These are phyloP conservation scores for Gaeumannomyces sp. DNA, from an alignment of 2,329 filamentous ascomycete species.

Conservation along the genomic window DNA sequence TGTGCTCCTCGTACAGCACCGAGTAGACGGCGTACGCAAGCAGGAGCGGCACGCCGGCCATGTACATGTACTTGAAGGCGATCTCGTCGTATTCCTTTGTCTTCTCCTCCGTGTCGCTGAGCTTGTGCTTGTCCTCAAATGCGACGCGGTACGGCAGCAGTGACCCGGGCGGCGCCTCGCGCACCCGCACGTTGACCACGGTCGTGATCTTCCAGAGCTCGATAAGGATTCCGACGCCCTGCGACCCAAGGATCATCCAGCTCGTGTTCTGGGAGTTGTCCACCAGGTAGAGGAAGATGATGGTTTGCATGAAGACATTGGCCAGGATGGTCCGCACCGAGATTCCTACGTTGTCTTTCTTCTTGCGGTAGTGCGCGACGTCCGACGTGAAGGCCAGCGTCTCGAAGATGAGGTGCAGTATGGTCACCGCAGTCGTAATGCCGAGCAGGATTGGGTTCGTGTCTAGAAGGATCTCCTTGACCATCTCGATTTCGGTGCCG, in stretches of 20 bases:
- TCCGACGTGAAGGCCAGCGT: slow-evolving; percentile 96
- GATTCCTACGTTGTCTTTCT: slow-evolving; percentile 98
- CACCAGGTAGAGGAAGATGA: slow-evolving; percentile 94
- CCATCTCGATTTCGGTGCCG: slow-evolving; percentile 90
- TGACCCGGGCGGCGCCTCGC: slow-evolving; percentile 60
- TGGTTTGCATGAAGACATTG: slow-evolving; percentile 93
- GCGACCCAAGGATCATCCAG: slow-evolving; percentile 96
- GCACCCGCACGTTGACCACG: slow-evolving; percentile 79
- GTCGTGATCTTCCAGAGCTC: slow-evolving; percentile 94
- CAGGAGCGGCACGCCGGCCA: slow-evolving; percentile 81
- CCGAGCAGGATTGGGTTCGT: slow-evolving; percentile 87
- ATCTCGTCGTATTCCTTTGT: slow-evolving; percentile 98
- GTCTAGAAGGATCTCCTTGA: slow-evolving; percentile 92
- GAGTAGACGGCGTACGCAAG: slow-evolving; percentile 88
- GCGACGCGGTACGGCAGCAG: slow-evolving; percentile 71
- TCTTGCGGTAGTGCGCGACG: slow-evolving; percentile 97
- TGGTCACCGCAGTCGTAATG: slow-evolving; percentile 75
- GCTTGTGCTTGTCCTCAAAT: slow-evolving; percentile 95
- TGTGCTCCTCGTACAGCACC: slow-evolving; percentile 86
- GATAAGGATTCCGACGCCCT: slow-evolving; percentile 71
- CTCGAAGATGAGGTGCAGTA: slow-evolving; percentile 92
- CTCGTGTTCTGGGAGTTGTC: slow-evolving; percentile 97
- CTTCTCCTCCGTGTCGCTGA: slow-evolving; percentile 92
- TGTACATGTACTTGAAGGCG: slow-evolving; percentile 96
- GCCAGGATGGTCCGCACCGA: slow-evolving; percentile 92